Evolutionary conservation across 108 stramenopile genomes (phyloP), one percentile per base, ranked within the genome.

Genomic region (Cylindrotheca closterium): DNA sequence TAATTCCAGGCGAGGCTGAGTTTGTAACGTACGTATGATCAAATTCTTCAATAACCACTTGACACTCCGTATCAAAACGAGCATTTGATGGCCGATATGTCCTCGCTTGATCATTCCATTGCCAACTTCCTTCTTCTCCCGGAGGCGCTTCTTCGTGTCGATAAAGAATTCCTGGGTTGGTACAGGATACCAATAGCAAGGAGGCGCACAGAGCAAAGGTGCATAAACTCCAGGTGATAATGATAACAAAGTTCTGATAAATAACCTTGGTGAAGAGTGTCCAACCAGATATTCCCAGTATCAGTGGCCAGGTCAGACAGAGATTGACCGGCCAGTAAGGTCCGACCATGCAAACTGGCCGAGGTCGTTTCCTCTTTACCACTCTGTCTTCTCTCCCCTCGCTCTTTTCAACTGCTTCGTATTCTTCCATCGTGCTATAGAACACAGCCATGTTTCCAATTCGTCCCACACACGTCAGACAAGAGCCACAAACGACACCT

Each of bases 31-130:
- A 92, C 74, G 87, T 89, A 64, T 94, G 93, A 75, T 94, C 93
- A 75, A 89, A 94, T 37, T 85, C 87, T 61, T 92, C 94, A 4
- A 97, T 74, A 24, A 97, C 80, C 2, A 86, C 86, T 27, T 75
- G 84, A 56, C 83, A 85, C 62, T 95, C 94, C 23, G 80, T 64
- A 71, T 91, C 91, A 78, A 85, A 97, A 57, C 79, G 58, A 2
- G 96, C 80, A 32, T 79, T 70, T 0, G 63, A 65, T 28, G 91
- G 93, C 51, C 93, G 79, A 77, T 82, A 97, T 4, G 89, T 84
- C 47, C 81, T 75, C 3, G 90, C 94, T 58, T 89, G 89, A 75
- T 95, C 94, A 75, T 83, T 92, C 85, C 84, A 92, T 37, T 71
- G 79, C 91, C 91, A 92, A 4, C 52, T 37, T 7, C 15, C 29